These are phyloP conservation scores for Pleurotus eryngii DNA, from an alignment of 768 basidiomycete genomes.

Conservation along the genomic window DNA sequence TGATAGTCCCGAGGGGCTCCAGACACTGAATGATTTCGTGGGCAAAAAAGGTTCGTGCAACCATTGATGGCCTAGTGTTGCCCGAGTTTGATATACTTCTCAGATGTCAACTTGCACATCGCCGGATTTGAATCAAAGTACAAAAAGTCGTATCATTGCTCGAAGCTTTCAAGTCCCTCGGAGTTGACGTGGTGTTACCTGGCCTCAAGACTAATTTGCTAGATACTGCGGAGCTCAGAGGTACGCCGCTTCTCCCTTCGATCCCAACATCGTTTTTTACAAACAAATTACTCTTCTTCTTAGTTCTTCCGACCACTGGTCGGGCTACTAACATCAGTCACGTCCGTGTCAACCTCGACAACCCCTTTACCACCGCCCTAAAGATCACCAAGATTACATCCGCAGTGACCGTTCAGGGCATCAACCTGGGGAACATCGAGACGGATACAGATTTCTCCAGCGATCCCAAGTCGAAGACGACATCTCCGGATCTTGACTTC, in stretches of 20 bases:
- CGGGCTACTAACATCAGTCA: constrained; percentile 59
- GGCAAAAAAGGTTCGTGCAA: constrained; percentile 45
- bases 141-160: constrained; percentile 52
- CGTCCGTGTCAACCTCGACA: constrained; percentile 56
- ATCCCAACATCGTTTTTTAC: too few species aligned
- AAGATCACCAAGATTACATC: constrained; percentile 57
- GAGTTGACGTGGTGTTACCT: constrained; percentile 54
- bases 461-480: constrained; percentile 49
- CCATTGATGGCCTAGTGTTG: too few species aligned
- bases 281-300: neutral
- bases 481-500: constrained; percentile 56
- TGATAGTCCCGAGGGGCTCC: constrained; percentile 50
- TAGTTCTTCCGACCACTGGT: constrained; percentile 66
- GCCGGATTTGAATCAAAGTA: constrained; percentile 58
- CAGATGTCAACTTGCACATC: constrained; percentile 57
- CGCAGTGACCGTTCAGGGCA: constrained; percentile 58
- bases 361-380: constrained; percentile 65
- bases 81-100: neutral
- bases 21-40: constrained; percentile 69
- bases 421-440: constrained; percentile 59
- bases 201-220: constrained; percentile 57
- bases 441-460: constrained; percentile 48
- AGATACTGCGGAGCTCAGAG: constrained; percentile 50
- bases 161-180: constrained; percentile 58
- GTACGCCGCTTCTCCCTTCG: constrained; percentile 22